phyloP scores from a whole-genome alignment of 2,329 filamentous ascomycete species.

The Mariannaea sp. region DNA sequence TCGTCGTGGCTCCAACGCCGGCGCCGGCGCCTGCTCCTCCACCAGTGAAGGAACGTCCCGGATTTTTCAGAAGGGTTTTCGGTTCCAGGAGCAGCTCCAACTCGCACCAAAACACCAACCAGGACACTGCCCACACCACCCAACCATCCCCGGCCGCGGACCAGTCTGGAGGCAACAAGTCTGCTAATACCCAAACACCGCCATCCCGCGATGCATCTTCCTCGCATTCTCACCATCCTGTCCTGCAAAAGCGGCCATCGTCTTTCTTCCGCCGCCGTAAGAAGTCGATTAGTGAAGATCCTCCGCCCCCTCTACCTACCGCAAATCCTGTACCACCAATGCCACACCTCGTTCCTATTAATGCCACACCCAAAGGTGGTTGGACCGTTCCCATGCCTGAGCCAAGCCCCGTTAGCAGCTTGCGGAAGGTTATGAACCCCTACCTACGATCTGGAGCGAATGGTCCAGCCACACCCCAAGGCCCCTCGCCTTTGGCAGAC shows the following conservation, averaged over 20 bases:
- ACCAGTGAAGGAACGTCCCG: conserved; percentile 70
- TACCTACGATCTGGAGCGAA: conserved; percentile 60
- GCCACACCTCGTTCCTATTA: conserved; percentile 44
- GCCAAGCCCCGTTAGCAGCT: conserved; percentile 74
- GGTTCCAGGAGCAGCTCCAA: conserved; percentile 63
- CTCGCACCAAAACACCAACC: conserved; percentile 33
- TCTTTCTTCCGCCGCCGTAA: conserved; percentile 94
- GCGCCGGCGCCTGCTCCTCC: conserved; percentile 52
- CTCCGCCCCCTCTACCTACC: conserved; percentile 63
- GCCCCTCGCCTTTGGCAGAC: conserved; percentile 34
- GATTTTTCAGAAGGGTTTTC: conserved; percentile 94
- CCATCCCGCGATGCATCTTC: conserved; percentile 54
- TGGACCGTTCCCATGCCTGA: conserved; percentile 43
- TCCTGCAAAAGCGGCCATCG: conserved; percentile 86
- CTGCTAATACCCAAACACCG: conserved; percentile 54
- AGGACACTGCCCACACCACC: conserved; percentile 30
- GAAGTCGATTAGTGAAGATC: conserved; percentile 79
- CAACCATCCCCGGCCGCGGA: conserved; percentile 38
- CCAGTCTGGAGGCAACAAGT: conserved; percentile 40
- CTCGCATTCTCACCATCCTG: conserved; percentile 53
- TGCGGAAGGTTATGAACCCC: conserved; percentile 85
- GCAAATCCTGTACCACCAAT: conserved; percentile 50
- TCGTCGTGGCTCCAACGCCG: conserved; percentile 52
- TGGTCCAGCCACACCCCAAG: conserved; percentile 35
- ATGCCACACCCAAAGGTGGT: conserved; percentile 40